A percentile compares a stretch with the other conserved stretches of the same genome.
Evolutionary conservation across 441 rosid genomes (phyloP).

Genomic region (Brassica balearica): DNA sequence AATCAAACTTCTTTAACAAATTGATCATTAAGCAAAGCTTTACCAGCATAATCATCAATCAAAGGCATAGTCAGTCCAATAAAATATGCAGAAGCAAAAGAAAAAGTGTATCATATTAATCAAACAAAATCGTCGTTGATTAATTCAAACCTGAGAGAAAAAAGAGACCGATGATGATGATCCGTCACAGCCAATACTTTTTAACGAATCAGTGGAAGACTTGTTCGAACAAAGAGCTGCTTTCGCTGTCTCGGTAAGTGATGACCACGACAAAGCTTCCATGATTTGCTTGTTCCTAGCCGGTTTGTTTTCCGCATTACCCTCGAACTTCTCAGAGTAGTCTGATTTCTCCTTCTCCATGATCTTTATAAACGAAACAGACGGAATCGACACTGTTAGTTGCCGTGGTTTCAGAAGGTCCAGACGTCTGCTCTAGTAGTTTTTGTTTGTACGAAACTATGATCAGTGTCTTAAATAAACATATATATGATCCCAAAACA

Average conservation of each 20-base stretch:
- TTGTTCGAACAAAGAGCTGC: constrained; percentile 41
- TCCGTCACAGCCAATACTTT: constrained; percentile 52
- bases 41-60: not conserved
- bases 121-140: not conserved
- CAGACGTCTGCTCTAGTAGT: not conserved
- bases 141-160: constrained; percentile 43
- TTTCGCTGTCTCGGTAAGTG: constrained; percentile 60
- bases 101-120: not conserved
- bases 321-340: constrained; percentile 4
- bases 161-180: constrained; percentile 44
- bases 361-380: not conserved
- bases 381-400: not conserved
- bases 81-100: not conserved
- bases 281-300: constrained; percentile 64
- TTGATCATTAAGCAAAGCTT: not conserved
- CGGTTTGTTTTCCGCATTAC: constrained; percentile 64
- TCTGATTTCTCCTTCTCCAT: constrained; percentile 17
- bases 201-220: constrained; percentile 57
- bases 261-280: constrained; percentile 77
- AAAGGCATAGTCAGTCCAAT: not conserved
- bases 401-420: not conserved
- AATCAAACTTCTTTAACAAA: not conserved
- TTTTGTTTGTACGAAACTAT: not conserved
- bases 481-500: not conserved
- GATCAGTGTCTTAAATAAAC: not conserved